Percentiles rank a stretch among this genome's conserved stretches.
Evolutionary conservation across 176 grass and related monocot species (phyloP).

Genomic region (Pontederia crassipes): DNA sequence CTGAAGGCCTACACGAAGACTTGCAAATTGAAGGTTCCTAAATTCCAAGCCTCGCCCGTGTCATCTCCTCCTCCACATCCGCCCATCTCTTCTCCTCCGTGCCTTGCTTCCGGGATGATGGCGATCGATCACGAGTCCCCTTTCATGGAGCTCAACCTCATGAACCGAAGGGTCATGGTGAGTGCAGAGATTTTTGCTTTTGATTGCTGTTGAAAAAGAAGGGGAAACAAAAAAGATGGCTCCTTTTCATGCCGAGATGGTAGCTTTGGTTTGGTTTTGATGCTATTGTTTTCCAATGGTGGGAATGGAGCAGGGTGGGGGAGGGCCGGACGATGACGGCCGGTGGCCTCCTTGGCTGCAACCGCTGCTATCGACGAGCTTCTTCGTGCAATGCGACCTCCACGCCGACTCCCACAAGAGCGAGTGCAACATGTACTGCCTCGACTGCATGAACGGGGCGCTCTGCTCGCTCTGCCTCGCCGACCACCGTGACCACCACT

Average conservation of each 20-base stretch:
- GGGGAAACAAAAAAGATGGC: not conserved
- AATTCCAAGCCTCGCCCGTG: too few species aligned
- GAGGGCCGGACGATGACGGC: not conserved
- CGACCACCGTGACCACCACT: not conserved
- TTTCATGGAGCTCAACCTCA: not conserved
- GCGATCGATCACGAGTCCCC: not conserved
- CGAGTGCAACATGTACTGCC: constrained; percentile 12
- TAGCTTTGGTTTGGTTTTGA: not conserved
- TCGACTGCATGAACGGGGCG: not conserved
- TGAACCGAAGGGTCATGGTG: not conserved
- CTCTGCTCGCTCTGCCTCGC: not conserved
- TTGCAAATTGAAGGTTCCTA: too few species aligned
- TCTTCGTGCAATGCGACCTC: not conserved
- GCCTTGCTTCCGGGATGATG: constrained; percentile 48
- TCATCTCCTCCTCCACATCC: too few species aligned
- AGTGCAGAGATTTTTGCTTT: not conserved
- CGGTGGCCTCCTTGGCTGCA: not conserved
- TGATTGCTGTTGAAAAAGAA: not conserved
- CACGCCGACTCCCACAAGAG: not conserved
- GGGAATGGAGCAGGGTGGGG: not conserved
- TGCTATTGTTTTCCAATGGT: not conserved
- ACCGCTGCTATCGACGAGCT: not conserved
- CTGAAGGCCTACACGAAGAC: too few species aligned
- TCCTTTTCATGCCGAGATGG: not conserved
- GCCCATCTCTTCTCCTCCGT: too few species aligned